Percentiles rank a stretch among this genome's conserved stretches.
Conservation (phyloP, 73 alveolate species). For the Paramecium tetraurelia region DNA sequence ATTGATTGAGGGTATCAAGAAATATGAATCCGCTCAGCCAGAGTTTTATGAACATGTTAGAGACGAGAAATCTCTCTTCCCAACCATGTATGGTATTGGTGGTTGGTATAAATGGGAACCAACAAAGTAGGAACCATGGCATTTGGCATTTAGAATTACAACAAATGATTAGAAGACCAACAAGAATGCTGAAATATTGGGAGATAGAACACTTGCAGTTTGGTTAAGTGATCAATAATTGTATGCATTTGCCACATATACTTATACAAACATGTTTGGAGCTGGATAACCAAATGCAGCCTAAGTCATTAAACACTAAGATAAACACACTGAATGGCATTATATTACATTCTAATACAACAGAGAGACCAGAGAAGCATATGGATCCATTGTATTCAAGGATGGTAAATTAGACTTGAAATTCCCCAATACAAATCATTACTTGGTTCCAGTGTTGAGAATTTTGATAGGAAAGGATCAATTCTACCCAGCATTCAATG, state of each 20-base stretch:
- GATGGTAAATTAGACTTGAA: neutral
- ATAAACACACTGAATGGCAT: slow-evolving; percentile 39
- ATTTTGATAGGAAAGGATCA: slow-evolving; percentile 28
- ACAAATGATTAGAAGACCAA: neutral
- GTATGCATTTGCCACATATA: slow-evolving; percentile 46
- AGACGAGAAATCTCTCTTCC: neutral
- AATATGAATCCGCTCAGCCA: neutral
- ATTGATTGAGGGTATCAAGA: slow-evolving; percentile 28
- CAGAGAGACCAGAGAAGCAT: slow-evolving; percentile 44
- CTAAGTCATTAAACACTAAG: neutral
- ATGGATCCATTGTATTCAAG: neutral
- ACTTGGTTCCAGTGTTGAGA: slow-evolving; percentile 20
- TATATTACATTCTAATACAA: neutral
- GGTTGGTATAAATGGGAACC: slow-evolving; percentile 50
- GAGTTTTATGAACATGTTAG: slow-evolving; percentile 23
- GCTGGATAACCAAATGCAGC: slow-evolving; percentile 2
- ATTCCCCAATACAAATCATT: neutral
- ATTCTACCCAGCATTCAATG: slow-evolving; percentile 43
- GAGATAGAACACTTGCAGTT: slow-evolving; percentile 38
- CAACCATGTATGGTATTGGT: neutral
- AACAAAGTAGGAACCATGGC: slow-evolving; percentile 46
- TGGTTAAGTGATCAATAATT: neutral
- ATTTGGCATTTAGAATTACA: slow-evolving; percentile 41
- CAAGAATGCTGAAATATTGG: neutral
- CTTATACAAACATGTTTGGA: slow-evolving; percentile 31